Evolutionary conservation across 2,329 filamentous ascomycete species (phyloP).

Genomic region (Lasiodiplodia sp.): DNA sequence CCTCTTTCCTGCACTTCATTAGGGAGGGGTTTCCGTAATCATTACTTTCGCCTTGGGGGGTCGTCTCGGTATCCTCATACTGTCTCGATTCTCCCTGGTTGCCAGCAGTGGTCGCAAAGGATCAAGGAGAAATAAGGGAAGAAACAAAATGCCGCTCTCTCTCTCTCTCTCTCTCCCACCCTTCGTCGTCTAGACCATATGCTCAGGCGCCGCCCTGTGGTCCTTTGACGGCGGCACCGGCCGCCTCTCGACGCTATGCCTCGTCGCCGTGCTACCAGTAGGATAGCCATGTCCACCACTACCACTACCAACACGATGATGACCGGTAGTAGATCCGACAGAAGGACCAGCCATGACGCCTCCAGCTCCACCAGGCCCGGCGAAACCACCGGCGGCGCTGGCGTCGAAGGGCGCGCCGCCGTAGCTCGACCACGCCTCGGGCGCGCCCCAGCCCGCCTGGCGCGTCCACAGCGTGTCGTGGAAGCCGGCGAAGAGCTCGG

Average conservation of each 20-base stretch:
- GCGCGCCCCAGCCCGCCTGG: constrained; percentile 66
- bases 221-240: constrained; percentile 35
- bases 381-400: constrained; percentile 36
- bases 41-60: not conserved
- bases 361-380: not conserved
- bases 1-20: not conserved
- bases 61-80: too few relatives aligned
- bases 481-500: constrained; percentile 53
- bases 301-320: not conserved
- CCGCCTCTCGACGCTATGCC: constrained; percentile 41
- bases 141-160: not conserved
- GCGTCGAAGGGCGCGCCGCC: constrained; percentile 55
- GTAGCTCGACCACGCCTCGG: constrained; percentile 46
- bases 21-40: not conserved
- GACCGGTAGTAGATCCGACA: not conserved
- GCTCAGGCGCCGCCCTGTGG: not conserved
- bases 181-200: not conserved
- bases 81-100: too few relatives aligned
- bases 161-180: not conserved
- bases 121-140: not conserved
- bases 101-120: too few relatives aligned
- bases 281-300: not conserved
- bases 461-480: constrained; percentile 65
- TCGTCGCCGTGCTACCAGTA: constrained; percentile 16
- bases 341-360: not conserved